phyloP scores from a whole-genome alignment of 345 rosid genomes.

The Eucalyptus polybractea region DNA sequence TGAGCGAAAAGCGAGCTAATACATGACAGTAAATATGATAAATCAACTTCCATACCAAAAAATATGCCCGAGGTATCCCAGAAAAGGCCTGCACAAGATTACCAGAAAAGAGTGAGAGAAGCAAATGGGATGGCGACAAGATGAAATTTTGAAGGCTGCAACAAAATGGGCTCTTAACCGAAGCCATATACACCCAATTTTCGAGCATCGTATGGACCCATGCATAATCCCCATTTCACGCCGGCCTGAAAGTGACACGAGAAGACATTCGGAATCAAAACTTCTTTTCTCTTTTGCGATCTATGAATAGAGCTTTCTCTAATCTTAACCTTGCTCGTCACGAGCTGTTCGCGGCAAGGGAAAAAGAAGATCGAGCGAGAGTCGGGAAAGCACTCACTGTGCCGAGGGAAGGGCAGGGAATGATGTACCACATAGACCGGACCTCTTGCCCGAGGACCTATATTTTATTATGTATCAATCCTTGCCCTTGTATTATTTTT shows the following conservation, averaged over 20 bases:
- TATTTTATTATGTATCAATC: neutral
- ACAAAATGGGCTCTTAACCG: neutral
- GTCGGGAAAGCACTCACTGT: constrained; percentile 9
- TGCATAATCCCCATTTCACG: constrained; percentile 58
- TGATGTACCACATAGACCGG: neutral
- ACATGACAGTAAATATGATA: neutral
- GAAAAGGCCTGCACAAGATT: constrained; percentile 31
- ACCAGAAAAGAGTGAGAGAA: neutral
- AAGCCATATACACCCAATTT: constrained; percentile 17
- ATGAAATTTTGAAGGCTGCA: neutral
- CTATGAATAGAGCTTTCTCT: neutral
- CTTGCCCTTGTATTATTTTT: neutral
- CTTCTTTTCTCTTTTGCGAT: neutral
- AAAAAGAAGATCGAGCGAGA: neutral
- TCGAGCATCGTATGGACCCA: constrained; percentile 49
- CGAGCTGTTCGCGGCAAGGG: neutral
- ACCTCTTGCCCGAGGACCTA: neutral
- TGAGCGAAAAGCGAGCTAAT: neutral
- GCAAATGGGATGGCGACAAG: neutral
- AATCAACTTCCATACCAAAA: constrained; percentile 29
- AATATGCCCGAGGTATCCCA: constrained; percentile 43
- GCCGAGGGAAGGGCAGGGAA: constrained; percentile 67
- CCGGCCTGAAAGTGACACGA: constrained; percentile 32
- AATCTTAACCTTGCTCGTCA: neutral
- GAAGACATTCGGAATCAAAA: neutral